Percentiles rank a stretch among this genome's conserved stretches.
These are phyloP conservation scores for Pisolithus orientalis DNA, from an alignment of 768 basidiomycete species.

Conservation along the genomic window DNA sequence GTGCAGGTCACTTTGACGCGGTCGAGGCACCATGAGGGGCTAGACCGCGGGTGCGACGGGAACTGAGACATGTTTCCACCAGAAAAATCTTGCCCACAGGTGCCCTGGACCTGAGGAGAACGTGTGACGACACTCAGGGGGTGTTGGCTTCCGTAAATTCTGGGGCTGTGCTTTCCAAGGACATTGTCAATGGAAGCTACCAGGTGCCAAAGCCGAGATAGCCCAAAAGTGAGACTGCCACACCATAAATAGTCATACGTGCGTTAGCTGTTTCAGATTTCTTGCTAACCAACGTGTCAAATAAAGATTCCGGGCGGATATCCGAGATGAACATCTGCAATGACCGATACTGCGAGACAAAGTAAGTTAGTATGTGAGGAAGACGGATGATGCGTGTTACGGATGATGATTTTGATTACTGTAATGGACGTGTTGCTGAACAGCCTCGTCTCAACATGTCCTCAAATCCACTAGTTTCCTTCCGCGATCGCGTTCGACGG, in stretches of 20 bases:
- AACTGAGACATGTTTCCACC: neutral
- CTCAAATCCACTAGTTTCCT: slow-evolving; percentile 66
- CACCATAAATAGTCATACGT: no score
- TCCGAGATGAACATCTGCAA: no score
- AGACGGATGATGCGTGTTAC: no score
- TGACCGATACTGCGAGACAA: neutral
- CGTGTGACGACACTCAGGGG: no score
- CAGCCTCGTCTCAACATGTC: slow-evolving; percentile 30
- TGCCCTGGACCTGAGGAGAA: no score
- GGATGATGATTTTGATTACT: neutral
- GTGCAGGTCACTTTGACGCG: neutral
- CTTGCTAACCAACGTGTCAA: no score
- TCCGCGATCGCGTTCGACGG: slow-evolving; percentile 79
- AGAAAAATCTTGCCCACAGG: no score
- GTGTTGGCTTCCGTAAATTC: no score
- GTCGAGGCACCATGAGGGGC: neutral
- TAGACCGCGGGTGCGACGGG: neutral
- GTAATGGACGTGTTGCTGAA: neutral
- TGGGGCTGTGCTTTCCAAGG: neutral
- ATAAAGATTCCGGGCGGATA: no score
- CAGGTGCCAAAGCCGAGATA: no score
- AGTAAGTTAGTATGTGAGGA: neutral
- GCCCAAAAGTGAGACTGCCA: no score
- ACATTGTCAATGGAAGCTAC: neutral
- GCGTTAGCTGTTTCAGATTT: no score